Percentiles rank a stretch among this genome's conserved stretches.
These are phyloP conservation scores for Plasmodium adleri DNA, from an alignment of 169 alveolate genomes.

Conservation along the genomic window DNA sequence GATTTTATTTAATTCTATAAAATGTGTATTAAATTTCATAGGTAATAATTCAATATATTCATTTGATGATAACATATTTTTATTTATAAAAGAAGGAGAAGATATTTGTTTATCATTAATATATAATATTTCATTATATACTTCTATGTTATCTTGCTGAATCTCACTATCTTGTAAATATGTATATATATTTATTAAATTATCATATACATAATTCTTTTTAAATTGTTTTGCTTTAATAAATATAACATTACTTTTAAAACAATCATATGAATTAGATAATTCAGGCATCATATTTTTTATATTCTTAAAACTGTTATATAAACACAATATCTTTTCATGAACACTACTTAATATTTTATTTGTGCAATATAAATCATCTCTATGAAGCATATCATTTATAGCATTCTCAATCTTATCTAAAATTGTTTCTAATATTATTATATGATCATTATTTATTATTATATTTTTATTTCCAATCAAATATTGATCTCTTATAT, in stretches of 20 bases:
- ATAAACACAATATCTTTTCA: conserved; percentile 26
- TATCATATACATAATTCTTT: conserved; percentile 70
- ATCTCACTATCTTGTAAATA: conserved; percentile 67
- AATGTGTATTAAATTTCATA: conserved; percentile 67
- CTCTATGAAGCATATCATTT: conserved; percentile 20
- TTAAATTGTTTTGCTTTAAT: conserved; percentile 57
- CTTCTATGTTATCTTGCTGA: conserved; percentile 72
- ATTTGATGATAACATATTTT: conserved; percentile 14
- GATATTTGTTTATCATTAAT: conserved; percentile 47
- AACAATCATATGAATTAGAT: conserved; percentile 67
- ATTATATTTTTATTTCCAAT: conserved; percentile 48
- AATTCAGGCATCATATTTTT: conserved; percentile 33
- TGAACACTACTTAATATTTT: conserved; percentile 60
- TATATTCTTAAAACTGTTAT: conserved; percentile 57
- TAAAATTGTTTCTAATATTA: conserved; percentile 42
- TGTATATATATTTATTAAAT: conserved; percentile 61
- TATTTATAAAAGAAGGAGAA: conserved; percentile 42
- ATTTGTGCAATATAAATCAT: conserved; percentile 47
- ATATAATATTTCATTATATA: conserved; percentile 18
- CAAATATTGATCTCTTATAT: conserved; percentile 58
- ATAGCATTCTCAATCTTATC: conserved; percentile 63
- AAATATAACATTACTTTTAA: conserved; percentile 51
- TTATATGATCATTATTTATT: conserved; percentile 65
- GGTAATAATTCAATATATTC: conserved; percentile 60
- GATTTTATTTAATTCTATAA: conserved; percentile 49